phyloP scores from a whole-genome alignment of 2,329 filamentous ascomycete genomes.

The Colletotrichum lupini region DNA sequence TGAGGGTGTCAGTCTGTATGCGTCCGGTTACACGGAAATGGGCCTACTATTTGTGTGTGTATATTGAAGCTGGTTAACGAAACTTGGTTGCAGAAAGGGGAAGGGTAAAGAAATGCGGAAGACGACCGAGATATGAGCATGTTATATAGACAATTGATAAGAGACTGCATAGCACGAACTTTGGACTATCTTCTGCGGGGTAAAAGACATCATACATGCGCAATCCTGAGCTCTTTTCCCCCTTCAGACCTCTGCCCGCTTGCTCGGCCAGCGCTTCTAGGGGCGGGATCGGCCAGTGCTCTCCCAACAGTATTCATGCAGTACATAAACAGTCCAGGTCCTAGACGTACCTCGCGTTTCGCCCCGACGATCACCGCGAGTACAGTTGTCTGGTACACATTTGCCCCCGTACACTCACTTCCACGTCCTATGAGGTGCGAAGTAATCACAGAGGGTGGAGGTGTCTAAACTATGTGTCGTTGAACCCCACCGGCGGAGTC shows the following conservation, averaged over 20 bases:
- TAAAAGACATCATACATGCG: constrained; percentile 18
- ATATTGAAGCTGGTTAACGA: neutral
- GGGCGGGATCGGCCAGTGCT: constrained; percentile 13
- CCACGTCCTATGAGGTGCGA: too few relatives aligned
- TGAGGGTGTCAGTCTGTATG: constrained; percentile 16
- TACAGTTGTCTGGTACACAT: neutral
- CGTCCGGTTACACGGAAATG: neutral
- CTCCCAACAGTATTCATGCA: constrained; percentile 15
- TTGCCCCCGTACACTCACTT: neutral
- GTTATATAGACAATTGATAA: constrained; percentile 28
- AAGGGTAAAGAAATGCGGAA: rapidly evolving
- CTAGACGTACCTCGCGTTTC: constrained; percentile 1
- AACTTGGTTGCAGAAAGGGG: neutral
- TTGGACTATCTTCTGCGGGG: constrained; percentile 29
- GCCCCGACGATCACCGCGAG: neutral
- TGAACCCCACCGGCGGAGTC: neutral
- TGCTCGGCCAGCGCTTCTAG: neutral
- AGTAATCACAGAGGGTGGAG: neutral
- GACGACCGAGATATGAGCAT: neutral
- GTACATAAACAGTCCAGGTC: neutral
- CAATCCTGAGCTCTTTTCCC: neutral
- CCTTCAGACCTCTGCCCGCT: neutral
- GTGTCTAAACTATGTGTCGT: neutral
- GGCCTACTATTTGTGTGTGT: constrained; percentile 26
- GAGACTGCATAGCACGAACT: neutral